Evolutionary conservation across 805 yeast species (phyloP), one percentile per base, ranked within the genome.

Genomic region (Jamesozyma spencerorum): DNA sequence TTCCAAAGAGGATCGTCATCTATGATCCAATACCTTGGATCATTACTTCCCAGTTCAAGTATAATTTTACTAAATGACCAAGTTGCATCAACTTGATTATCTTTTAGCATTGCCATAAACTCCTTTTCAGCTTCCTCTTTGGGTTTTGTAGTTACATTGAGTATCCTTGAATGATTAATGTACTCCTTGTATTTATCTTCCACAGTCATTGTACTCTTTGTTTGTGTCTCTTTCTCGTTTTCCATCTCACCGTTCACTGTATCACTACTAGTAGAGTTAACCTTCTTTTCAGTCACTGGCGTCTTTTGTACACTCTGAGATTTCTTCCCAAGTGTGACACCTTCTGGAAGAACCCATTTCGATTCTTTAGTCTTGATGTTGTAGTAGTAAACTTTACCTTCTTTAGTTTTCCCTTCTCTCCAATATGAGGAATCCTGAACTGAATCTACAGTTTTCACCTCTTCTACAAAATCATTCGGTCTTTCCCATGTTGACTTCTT

Each of bases 401-500:
- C 79, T 11, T 72, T 72, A 0, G 79, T 68, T 1, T 58, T 54
- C 26, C 62, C 68, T 44, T 68, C 68, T 27, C 62, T 62, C 85
- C 85, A 81, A 14, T 73, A 75, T 1, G 17, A 14, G 3, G 37
- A 38, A 31, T 18, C 13, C 5, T 35, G 18, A 14, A 18, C 26
- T 3, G 14, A 4, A 5, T 14, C 35, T 8, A 20, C 11, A 12
- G 24, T 18, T 6, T 18, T 4, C 17, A 71, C 53, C 39, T 70
- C 81, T 14, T 61, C 72, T 7, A 6, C 26, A 22, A 22, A 22
- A 22, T 22, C 26, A 22, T 10, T 6, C 0, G 96, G 96, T 47
- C 77, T 76, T 19, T 82, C 85, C 95, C 96, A 86, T 38, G 79
- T 75, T 0, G 95, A 77, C 47, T 77, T 76, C 37, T 76, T 72